Evolutionary conservation across 306 rosid genomes (phyloP).

Genomic region (Lathyrus tuberosus): DNA sequence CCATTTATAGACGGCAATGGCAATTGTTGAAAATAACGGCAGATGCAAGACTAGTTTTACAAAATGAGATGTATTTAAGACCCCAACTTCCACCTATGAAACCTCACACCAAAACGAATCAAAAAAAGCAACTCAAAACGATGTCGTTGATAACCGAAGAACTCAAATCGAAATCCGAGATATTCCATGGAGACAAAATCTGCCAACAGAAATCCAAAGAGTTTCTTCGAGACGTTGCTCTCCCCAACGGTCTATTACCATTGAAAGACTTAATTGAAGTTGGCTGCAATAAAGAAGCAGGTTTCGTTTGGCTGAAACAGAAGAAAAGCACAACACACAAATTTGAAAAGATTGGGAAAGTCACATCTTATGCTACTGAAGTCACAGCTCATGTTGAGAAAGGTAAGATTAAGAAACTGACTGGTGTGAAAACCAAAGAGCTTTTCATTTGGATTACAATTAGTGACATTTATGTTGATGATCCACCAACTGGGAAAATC

Average conservation of each 20-base stretch:
- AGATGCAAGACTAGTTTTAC: too few relatives aligned
- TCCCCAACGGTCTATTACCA: slow-evolving; percentile 81
- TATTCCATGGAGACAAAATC: slow-evolving; percentile 65
- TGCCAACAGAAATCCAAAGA: slow-evolving; percentile 64
- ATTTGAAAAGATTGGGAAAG: slow-evolving; percentile 75
- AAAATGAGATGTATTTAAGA: not conserved
- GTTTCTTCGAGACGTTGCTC: slow-evolving; percentile 58
- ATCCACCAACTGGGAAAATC: slow-evolving; percentile 74
- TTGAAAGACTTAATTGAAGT: slow-evolving; percentile 75
- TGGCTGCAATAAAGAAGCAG: slow-evolving; percentile 63
- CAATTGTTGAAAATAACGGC: too few relatives aligned
- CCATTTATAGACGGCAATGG: too few relatives aligned
- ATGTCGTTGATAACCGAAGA: slow-evolving; percentile 68
- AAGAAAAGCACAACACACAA: slow-evolving; percentile 67
- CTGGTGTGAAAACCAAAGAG: slow-evolving; percentile 88
- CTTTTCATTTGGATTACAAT: slow-evolving; percentile 74
- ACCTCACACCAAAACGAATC: not conserved
- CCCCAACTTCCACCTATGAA: not conserved
- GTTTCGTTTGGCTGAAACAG: slow-evolving; percentile 90
- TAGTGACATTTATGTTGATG: slow-evolving; percentile 65
- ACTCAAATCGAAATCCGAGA: slow-evolving; percentile 55
- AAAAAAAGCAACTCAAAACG: not conserved
- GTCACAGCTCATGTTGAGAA: slow-evolving; percentile 68
- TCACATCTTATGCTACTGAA: slow-evolving; percentile 59
- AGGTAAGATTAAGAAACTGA: slow-evolving; percentile 73